These are phyloP conservation scores for Trichocladium antarcticum DNA, from an alignment of 495 filamentous ascomycete species.

Conservation along the genomic window DNA sequence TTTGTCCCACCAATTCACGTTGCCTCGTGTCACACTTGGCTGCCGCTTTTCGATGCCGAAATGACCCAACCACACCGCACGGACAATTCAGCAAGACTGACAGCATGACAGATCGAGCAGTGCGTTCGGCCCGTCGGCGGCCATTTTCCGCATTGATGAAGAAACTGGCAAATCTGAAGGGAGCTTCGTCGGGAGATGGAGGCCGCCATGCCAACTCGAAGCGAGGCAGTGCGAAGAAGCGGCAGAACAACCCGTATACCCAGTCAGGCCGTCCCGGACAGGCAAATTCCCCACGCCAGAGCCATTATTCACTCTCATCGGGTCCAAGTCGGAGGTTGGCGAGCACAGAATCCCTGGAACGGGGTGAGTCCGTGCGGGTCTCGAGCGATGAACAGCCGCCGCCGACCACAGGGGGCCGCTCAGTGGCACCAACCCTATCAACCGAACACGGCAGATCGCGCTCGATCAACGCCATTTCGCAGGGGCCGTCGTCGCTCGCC, in stretches of 20 bases:
- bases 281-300: slow-evolving; percentile 37
- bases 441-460: slow-evolving; percentile 66
- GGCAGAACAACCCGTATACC: slow-evolving; percentile 75
- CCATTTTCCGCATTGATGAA: slow-evolving; percentile 93
- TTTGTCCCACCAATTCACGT: neutral
- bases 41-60: too few species aligned
- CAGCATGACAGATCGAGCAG: slow-evolving; percentile 31
- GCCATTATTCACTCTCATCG: slow-evolving; percentile 48
- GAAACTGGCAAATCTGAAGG: slow-evolving; percentile 78
- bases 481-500: slow-evolving; percentile 49
- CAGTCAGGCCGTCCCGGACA: slow-evolving; percentile 43
- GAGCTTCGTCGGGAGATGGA: slow-evolving; percentile 36
- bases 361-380: slow-evolving; percentile 42
- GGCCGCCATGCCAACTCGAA: slow-evolving; percentile 24
- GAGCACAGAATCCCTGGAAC: slow-evolving; percentile 33
- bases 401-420: slow-evolving; percentile 53
- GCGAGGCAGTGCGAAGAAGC: slow-evolving; percentile 44
- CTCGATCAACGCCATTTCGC: slow-evolving; percentile 67
- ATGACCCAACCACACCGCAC: too few species aligned
- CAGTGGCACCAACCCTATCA: slow-evolving; percentile 65
- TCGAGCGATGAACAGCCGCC: slow-evolving; percentile 49
- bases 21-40: slow-evolving; percentile 12
- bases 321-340: slow-evolving; percentile 26
- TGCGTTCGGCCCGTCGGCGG: slow-evolving; percentile 50
- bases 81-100: too few species aligned